phyloP scores from a whole-genome alignment of 441 rosid genomes.

The Pelargonium cotyledonis region DNA sequence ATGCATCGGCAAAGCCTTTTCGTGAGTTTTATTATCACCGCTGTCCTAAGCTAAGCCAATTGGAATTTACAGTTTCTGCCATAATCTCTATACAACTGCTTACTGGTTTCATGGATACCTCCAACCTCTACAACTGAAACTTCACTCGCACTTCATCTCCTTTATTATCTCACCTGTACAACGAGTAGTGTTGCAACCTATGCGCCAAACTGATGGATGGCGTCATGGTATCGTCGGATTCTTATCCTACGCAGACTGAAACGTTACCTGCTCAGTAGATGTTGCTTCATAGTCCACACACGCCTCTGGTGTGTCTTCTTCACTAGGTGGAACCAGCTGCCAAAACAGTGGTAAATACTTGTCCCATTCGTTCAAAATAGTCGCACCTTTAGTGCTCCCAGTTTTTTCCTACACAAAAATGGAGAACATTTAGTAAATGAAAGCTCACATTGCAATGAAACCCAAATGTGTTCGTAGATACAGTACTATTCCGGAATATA shows the following conservation, averaged over 20 bases:
- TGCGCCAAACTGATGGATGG: conserved; percentile 1
- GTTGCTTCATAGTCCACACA: conserved; percentile 65
- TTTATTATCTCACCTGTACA: conserved; percentile 32
- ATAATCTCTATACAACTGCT: conserved; percentile 27
- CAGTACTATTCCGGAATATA: no score
- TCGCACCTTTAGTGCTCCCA: conserved; percentile 70
- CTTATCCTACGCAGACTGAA: conserved; percentile 59
- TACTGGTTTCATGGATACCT: conserved; percentile 4
- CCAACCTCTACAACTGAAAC: conserved; percentile 8
- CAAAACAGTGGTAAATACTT: conserved; percentile 70
- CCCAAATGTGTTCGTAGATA: no score
- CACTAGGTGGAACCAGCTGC: conserved; percentile 99
- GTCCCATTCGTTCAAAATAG: conserved; percentile 81
- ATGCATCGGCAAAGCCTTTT: background rate
- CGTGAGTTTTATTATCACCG: background rate
- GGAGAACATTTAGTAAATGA: no score
- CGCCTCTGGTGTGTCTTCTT: conserved; percentile 99
- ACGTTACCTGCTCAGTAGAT: conserved; percentile 55
- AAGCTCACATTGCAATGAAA: no score
- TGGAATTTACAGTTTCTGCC: conserved; percentile 28
- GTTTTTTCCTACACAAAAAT: conserved; percentile 66
- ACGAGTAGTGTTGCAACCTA: conserved; percentile 9
- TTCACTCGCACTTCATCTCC: conserved; percentile 17
- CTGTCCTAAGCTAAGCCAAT: background rate
- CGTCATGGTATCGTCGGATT: background rate